phyloP scores from a whole-genome alignment of 805 yeast species.

The Nakazawaea siamensis region DNA sequence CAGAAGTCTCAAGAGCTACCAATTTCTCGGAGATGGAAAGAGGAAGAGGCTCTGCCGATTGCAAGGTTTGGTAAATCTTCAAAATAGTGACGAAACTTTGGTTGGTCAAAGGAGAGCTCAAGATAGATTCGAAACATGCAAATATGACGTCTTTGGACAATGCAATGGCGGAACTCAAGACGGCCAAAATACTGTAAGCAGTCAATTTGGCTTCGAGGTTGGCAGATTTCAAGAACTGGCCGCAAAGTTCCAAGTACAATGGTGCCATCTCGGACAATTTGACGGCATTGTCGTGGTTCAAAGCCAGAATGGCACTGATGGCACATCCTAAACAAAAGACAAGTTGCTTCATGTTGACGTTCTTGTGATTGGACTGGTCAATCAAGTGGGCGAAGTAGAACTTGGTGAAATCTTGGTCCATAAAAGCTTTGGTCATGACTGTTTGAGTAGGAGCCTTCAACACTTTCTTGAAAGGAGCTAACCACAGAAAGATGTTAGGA shows the following conservation, averaged over 20 bases:
- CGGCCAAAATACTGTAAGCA: conserved; percentile 76
- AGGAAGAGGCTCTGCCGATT: conserved; percentile 22
- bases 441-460: conserved; percentile 57
- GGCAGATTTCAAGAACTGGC: conserved; percentile 39
- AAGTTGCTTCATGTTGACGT: conserved; percentile 59
- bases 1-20: not conserved
- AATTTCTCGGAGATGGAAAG: conserved; percentile 10
- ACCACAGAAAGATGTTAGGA: conserved; percentile 76
- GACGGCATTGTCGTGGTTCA: conserved; percentile 31
- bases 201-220: conserved; percentile 66
- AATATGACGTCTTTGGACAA: conserved; percentile 46
- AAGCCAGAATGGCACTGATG: conserved; percentile 60
- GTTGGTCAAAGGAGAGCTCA: conserved; percentile 21
- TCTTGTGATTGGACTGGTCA: conserved; percentile 41
- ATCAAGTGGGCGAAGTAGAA: conserved; percentile 52
- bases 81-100: conserved; percentile 40
- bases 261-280: conserved; percentile 47
- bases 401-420: conserved; percentile 59
- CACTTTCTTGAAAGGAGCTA: conserved; percentile 56
- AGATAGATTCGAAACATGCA: conserved; percentile 56
- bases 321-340: conserved; percentile 73
- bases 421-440: conserved; percentile 66
- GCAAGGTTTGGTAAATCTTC: conserved; percentile 41
- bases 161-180: conserved; percentile 65
- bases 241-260: conserved; percentile 47